A percentile compares a stretch with the other conserved stretches of the same genome.
These are phyloP conservation scores for Croton laevigatus DNA, from an alignment of 441 rosid genomes.

Conservation along the genomic window DNA sequence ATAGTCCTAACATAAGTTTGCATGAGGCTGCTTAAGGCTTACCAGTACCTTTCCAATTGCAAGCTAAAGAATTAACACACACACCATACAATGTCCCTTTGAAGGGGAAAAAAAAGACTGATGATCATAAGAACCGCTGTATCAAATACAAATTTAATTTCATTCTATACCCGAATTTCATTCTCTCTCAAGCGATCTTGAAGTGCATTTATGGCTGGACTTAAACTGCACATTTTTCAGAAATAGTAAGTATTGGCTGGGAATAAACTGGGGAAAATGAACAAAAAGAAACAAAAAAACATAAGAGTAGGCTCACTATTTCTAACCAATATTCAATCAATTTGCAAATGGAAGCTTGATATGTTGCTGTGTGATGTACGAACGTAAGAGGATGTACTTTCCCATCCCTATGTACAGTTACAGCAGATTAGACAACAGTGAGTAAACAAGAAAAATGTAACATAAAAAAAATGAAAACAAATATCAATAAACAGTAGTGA, in stretches of 20 bases:
- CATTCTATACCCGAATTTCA: conserved; percentile 65
- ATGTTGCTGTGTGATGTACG: conserved; percentile 91
- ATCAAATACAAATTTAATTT: conserved; percentile 4
- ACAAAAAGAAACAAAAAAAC: conserved; percentile 5
- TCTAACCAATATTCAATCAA: conserved; percentile 90
- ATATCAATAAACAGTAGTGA: background rate
- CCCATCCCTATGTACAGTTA: conserved; percentile 49
- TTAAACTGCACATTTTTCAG: conserved; percentile 54
- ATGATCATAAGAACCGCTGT: conserved; percentile 1
- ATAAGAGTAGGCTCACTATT: conserved; percentile 13
- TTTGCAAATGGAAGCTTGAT: conserved; percentile 96
- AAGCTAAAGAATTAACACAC: background rate
- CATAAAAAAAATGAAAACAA: conserved; percentile 8
- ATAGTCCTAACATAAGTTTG: background rate
- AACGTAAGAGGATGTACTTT: conserved; percentile 83
- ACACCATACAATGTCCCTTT: background rate
- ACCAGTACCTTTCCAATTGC: background rate
- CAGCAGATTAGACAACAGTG: conserved; percentile 16
- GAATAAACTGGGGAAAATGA: conserved; percentile 11
- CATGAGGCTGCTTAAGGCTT: background rate
- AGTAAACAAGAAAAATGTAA: background rate
- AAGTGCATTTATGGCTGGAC: conserved; percentile 86
- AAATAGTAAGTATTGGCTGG: conserved; percentile 16
- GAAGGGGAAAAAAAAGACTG: background rate
- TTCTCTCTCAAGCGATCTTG: conserved; percentile 85